phyloP scores from a whole-genome alignment of 2,329 filamentous ascomycete genomes.

The Neocatenulostroma microsporum region DNA sequence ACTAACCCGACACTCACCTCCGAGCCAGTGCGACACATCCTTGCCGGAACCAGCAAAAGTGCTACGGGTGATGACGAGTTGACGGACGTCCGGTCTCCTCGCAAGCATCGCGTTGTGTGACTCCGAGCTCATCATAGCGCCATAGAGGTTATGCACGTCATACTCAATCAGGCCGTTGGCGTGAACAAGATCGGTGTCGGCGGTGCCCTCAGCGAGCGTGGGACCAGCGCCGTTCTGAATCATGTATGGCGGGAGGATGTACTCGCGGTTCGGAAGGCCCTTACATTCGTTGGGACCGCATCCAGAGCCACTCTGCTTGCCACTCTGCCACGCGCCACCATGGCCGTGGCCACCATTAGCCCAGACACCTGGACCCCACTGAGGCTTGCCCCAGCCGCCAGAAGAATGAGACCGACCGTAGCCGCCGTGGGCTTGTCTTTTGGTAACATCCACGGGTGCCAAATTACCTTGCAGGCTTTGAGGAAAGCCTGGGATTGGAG shows the following conservation, averaged over 20 bases:
- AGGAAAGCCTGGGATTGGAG: slow-evolving; percentile 12
- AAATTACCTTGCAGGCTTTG: slow-evolving; percentile 12
- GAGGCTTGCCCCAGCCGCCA: slow-evolving; percentile 7
- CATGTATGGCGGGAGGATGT: slow-evolving; percentile 56
- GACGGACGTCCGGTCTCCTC: slow-evolving; percentile 55
- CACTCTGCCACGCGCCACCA: slow-evolving; percentile 8
- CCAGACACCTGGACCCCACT: slow-evolving; percentile 10
- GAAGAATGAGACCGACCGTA: slow-evolving; percentile 3
- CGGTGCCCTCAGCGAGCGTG: slow-evolving; percentile 38
- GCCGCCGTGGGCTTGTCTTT: slow-evolving; percentile 4
- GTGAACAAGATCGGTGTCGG: slow-evolving; percentile 60
- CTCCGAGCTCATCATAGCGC: slow-evolving; percentile 52
- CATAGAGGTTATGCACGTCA: slow-evolving; percentile 70
- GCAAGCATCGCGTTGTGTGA: slow-evolving; percentile 1
- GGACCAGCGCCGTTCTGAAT: slow-evolving; percentile 52
- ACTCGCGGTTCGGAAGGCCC: slow-evolving; percentile 47
- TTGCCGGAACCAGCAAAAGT: slow-evolving; percentile 65
- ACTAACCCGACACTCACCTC: no score
- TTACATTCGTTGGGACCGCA: slow-evolving; percentile 9
- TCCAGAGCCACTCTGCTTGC: slow-evolving; percentile 9
- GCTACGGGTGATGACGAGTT: slow-evolving; percentile 65
- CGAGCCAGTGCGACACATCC: slow-evolving; percentile 52
- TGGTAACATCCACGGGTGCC: slow-evolving; percentile 5
- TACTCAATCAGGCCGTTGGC: slow-evolving; percentile 60
- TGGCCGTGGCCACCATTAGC: slow-evolving; percentile 1